phyloP scores from a whole-genome alignment of 2,329 filamentous ascomycete species.

The Alternaria triticina region DNA sequence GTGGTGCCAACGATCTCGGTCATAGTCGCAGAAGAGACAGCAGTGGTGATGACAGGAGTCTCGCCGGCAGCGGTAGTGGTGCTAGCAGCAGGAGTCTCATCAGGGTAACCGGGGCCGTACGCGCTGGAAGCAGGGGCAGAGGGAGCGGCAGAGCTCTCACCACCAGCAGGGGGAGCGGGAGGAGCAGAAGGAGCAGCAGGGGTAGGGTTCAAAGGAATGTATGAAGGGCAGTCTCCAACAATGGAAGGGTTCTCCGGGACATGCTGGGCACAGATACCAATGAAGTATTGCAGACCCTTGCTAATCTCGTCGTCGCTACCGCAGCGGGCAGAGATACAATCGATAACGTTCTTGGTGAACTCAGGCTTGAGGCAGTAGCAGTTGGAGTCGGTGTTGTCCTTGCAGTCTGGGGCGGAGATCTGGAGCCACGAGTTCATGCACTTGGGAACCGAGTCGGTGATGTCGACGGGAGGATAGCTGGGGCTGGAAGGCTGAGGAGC shows the following conservation, averaged over 20 bases:
- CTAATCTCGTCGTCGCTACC: conserved; percentile 67
- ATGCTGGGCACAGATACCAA: conserved; percentile 85
- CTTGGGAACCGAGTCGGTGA: conserved; percentile 77
- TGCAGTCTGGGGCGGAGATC: conserved; percentile 70
- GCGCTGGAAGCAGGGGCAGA: conserved; percentile 11
- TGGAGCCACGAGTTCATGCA: conserved; percentile 90
- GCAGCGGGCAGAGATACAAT: conserved; percentile 81
- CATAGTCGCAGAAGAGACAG: not conserved
- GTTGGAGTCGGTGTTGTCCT: conserved; percentile 77
- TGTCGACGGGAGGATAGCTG: conserved; percentile 30
- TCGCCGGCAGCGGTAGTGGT: conserved; percentile 12
- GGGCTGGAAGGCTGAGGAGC: conserved; percentile 28
- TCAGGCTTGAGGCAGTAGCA: conserved; percentile 86
- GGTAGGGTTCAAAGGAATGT: conserved; percentile 54
- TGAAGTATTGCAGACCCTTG: conserved; percentile 80
- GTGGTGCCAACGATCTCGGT: not conserved
- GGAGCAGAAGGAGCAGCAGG: conserved; percentile 22
- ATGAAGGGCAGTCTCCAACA: conserved; percentile 73
- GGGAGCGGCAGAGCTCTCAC: conserved; percentile 2
- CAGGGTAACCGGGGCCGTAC: not conserved
- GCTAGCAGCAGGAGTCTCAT: conserved; percentile 5
- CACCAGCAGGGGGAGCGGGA: conserved; percentile 7
- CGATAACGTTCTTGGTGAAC: conserved; percentile 80
- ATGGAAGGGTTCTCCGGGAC: conserved; percentile 82
- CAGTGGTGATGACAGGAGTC: conserved; percentile 1